These are phyloP conservation scores for Globisporangium splendens DNA, from an alignment of 352 stramenopile species.

Conservation along the genomic window DNA sequence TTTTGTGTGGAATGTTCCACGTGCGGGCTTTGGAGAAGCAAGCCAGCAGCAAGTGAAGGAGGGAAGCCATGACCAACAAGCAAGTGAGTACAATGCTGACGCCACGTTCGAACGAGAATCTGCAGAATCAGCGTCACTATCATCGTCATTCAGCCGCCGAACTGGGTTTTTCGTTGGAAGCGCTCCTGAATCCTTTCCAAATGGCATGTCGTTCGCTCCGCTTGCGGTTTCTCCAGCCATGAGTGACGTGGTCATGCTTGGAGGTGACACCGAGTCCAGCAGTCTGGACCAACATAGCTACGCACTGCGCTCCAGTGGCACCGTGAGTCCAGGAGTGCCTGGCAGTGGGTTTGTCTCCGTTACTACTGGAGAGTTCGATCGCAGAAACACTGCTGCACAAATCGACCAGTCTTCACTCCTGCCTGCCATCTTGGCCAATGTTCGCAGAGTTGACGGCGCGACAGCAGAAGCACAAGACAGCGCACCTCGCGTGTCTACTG, in stretches of 20 bases:
- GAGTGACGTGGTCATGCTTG: slow-evolving; percentile 10
- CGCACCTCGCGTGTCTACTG: background rate
- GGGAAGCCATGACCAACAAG: background rate
- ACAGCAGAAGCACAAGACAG: background rate
- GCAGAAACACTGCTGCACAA: background rate
- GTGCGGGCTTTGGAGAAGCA: background rate
- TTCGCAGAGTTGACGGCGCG: background rate
- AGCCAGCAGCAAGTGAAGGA: background rate
- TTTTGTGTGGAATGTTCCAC: background rate
- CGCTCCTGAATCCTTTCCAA: slow-evolving; percentile 9
- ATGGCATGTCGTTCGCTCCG: slow-evolving; percentile 19
- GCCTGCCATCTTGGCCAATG: background rate
- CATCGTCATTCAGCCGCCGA: slow-evolving; percentile 17
- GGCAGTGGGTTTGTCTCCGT: background rate
- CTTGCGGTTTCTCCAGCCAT: slow-evolving; percentile 4
- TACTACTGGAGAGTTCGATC: background rate
- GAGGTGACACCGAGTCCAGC: slow-evolving; percentile 8
- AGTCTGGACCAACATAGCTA: slow-evolving; percentile 2
- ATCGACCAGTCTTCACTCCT: background rate
- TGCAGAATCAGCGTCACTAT: background rate
- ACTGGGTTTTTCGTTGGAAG: slow-evolving; percentile 32
- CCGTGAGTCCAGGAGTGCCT: background rate
- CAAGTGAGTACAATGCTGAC: background rate
- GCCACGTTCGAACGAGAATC: background rate
- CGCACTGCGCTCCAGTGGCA: background rate